Evolutionary conservation across 257 asterid species (phyloP), one percentile per base, ranked within the genome.

Genomic region (Verbascum thapsus): DNA sequence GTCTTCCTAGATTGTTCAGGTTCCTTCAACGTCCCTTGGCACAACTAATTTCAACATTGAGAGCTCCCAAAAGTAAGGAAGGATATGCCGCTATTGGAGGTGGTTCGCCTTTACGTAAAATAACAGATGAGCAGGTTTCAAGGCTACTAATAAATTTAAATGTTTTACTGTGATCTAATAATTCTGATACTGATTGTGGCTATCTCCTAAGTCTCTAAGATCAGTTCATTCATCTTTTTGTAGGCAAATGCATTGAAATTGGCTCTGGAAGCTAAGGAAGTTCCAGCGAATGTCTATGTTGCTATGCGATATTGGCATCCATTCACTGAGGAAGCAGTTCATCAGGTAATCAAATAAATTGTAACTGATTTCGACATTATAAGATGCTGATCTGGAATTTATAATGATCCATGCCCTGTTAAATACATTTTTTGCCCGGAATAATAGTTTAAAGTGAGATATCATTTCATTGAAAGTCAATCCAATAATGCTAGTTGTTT

Each of bases 231-330:
- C 45, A 8, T 44, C 30, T 73, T 59, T n/a, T 77, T 72, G 67
- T 57, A 92, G 99, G 99, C 97, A 41, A 74, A 41, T 72, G 95
- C 97, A 16, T 13, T 92, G 38, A 83, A 79, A 76, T 35, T 67
- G 66, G 95, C 94, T 17, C 85, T 92, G 22, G 78, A 89, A 67
- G 79, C 72, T 41, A 85, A 85, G 77, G 81, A 84, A 43, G 79
- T 84, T 56, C 62, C 80, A 8, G 95, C 95, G 22, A 78, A 80
- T 67, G 90, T 94, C 50, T 94, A 94, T 72, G 95, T 94, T 40
- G 99, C 97, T 8, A 94, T 94, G 99, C 81, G 99, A 18, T 94
- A 94, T 68, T 94, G 99, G 99, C 84, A 84, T 74, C 99, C 99
- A 12, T 94, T 90, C 78, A 94, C 99, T 2, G 99, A 94, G 74